phyloP scores from a whole-genome alignment of 2,329 filamentous ascomycete genomes.

The Apiospora phragmitis region DNA sequence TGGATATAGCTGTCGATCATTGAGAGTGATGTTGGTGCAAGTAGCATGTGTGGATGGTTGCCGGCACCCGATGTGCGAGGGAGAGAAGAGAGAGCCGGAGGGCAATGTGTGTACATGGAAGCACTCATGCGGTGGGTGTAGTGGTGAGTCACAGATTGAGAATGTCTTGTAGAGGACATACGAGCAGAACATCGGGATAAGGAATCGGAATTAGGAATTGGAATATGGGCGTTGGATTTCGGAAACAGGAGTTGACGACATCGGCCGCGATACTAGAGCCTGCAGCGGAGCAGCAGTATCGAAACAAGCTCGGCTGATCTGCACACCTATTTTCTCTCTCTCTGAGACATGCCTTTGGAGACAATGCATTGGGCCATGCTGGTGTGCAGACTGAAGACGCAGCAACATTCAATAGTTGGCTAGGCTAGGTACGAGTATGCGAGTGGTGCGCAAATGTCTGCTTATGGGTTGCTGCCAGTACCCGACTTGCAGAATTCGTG shows the following conservation, averaged over 20 bases:
- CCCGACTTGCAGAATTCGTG: neutral
- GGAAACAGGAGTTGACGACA: neutral
- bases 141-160: neutral
- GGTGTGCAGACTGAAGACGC: neutral
- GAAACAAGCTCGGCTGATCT: neutral
- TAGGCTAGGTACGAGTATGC: neutral
- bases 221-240: neutral
- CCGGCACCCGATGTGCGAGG: neutral
- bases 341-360: neutral
- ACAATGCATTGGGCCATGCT: neutral
- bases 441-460: neutral
- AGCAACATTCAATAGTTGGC: neutral
- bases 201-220: neutral
- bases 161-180: neutral
- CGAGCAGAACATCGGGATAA: neutral
- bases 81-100: neutral
- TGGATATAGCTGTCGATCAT: neutral
- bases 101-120: too few species aligned
- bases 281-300: neutral
- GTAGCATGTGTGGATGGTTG: neutral
- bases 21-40: neutral
- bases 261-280: neutral
- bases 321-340: neutral
- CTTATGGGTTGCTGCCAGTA: slow-evolving; percentile 1
- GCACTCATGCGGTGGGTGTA: neutral